A percentile compares a stretch with the other conserved stretches of the same genome.
Conservation (phyloP, 139 green algal species). For the Chlamydomonas sp. region DNA sequence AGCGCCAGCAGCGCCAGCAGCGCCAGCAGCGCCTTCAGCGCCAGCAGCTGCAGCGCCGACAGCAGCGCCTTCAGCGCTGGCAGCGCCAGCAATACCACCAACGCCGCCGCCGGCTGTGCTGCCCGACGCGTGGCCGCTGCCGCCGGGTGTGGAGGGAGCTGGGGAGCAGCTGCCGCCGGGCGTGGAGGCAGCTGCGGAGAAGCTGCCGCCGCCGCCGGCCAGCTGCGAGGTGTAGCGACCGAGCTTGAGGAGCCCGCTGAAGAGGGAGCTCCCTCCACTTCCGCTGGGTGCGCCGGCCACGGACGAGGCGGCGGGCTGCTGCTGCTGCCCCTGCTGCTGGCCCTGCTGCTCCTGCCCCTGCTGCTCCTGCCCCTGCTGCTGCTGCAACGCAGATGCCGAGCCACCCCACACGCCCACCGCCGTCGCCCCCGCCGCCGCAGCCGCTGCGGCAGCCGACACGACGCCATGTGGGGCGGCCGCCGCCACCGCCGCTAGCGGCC, state of each 20-base stretch:
- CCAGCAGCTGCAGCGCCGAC: no score
- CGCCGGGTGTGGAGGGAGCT: no score
- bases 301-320: neutral
- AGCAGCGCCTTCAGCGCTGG: no score
- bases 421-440: neutral
- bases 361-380: slow-evolving; percentile 5
- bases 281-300: neutral
- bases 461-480: neutral
- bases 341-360: slow-evolving; percentile 25
- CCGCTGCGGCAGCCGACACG: neutral
- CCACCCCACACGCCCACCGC: neutral
- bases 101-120: no score
- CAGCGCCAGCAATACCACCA: no score
- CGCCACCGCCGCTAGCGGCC: neutral
- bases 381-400: slow-evolving; percentile 5
- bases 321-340: slow-evolving; percentile 13
- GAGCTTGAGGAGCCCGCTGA: slow-evolving; percentile 27
- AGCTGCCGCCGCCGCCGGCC: no score
- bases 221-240: slow-evolving; percentile 25
- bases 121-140: no score
- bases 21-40: no score
- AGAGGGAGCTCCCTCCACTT: no score
- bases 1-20: no score
- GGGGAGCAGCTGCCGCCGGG: no score
- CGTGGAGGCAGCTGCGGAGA: no score